Evolutionary conservation across 306 rosid genomes (phyloP).

Genomic region (Glycine tomentella): DNA sequence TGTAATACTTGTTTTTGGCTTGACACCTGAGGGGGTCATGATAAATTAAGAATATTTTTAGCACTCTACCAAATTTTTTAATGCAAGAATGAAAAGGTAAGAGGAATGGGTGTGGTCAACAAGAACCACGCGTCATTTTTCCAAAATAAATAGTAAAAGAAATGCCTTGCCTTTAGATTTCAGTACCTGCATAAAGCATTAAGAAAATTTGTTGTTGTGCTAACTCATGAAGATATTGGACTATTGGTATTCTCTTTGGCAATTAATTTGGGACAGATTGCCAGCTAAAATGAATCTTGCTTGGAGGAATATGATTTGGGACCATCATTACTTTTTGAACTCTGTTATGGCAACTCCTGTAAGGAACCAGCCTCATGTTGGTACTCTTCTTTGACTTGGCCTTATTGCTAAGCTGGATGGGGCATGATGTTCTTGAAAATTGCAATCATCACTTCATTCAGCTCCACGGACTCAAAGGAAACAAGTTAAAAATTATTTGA

Average conservation of each 20-base stretch:
- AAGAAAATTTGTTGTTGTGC: no score
- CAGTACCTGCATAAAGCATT: no score
- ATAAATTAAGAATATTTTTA: no score
- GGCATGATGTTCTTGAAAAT: not conserved
- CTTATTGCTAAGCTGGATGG: constrained; percentile 3
- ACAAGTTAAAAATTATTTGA: not conserved
- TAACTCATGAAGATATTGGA: no score
- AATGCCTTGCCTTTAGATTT: not conserved
- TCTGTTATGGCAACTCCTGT: not conserved
- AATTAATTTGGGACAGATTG: no score
- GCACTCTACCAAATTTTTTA: not conserved
- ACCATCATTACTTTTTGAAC: constrained; percentile 2
- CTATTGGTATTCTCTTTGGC: no score
- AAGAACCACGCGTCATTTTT: not conserved
- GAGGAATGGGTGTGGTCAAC: not conserved
- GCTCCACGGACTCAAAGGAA: not conserved
- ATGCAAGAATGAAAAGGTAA: not conserved
- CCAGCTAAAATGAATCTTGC: not conserved
- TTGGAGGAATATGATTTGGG: not conserved
- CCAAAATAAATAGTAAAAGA: not conserved
- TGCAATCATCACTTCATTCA: not conserved
- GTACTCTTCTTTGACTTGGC: constrained; percentile 12
- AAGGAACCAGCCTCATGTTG: not conserved
- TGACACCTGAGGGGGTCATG: no score
- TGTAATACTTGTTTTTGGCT: no score